These are phyloP conservation scores for Madurella fahalii DNA, from an alignment of 2,329 filamentous ascomycete genomes.

Conservation along the genomic window DNA sequence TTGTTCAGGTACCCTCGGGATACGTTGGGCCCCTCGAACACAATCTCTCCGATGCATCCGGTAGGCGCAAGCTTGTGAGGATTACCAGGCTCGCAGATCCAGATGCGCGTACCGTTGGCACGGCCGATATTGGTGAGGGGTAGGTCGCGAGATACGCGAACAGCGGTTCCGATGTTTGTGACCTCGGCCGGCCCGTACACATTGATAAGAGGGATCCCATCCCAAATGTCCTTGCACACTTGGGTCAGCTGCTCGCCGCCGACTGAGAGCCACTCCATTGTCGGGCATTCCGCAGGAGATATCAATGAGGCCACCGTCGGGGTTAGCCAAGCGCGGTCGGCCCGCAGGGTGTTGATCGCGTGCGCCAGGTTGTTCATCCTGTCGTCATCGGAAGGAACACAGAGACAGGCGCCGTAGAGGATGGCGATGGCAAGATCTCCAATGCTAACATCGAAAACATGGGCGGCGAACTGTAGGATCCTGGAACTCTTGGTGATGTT, in stretches of 20 bases:
- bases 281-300: constrained; percentile 20
- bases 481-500: constrained; percentile 25
- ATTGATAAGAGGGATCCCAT: constrained; percentile 2
- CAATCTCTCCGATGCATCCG: constrained; percentile 32
- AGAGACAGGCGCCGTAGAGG: constrained; percentile 30
- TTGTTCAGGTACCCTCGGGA: constrained; percentile 48
- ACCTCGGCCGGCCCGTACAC: constrained; percentile 9
- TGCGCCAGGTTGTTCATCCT: constrained; percentile 35
- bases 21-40: constrained; percentile 41
- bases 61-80: constrained; percentile 26
- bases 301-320: constrained; percentile 25
- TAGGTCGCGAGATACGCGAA: constrained; percentile 1
- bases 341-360: constrained; percentile 20
- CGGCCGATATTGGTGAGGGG: constrained; percentile 18
- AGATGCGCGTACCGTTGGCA: constrained; percentile 22
- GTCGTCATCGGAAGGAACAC: constrained; percentile 37
- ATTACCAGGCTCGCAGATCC: constrained; percentile 30
- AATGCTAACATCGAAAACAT: constrained; percentile 32
- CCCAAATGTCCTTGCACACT: constrained; percentile 14
- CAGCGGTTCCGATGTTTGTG: constrained; percentile 7
- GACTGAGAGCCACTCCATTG: constrained; percentile 19
- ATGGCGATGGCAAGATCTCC: constrained; percentile 21
- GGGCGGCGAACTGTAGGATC: constrained; percentile 33
- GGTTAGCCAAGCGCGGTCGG: constrained; percentile 25
- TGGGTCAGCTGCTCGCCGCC: constrained; percentile 25